A percentile compares a stretch with the other conserved stretches of the same genome.
Evolutionary conservation across 2,329 filamentous ascomycete genomes (phyloP).

Genomic region (Paecilomyces sp.): DNA sequence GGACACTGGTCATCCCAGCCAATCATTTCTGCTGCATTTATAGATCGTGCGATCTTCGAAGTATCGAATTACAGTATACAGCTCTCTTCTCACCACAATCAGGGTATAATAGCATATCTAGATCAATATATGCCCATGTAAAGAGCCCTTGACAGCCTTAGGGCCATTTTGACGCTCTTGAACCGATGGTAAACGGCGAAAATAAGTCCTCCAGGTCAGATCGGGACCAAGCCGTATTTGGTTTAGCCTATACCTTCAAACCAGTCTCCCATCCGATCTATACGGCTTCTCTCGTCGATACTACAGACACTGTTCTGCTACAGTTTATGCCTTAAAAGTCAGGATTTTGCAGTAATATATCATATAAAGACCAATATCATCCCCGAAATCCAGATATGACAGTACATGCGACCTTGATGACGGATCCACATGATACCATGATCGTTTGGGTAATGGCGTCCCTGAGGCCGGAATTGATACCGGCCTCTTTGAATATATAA

Average conservation of each 20-base stretch:
- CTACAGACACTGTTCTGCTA: background rate
- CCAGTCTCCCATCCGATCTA: conserved; percentile 16
- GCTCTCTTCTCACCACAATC: background rate
- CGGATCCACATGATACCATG: conserved; percentile 17
- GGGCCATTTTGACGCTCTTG: background rate
- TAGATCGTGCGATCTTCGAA: background rate
- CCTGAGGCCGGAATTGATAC: conserved; percentile 40
- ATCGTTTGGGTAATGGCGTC: conserved; percentile 31
- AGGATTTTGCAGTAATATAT: background rate
- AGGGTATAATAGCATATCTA: background rate
- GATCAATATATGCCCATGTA: background rate
- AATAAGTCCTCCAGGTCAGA: background rate
- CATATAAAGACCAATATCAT: background rate
- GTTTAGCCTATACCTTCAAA: conserved; percentile 24
- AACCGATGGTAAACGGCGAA: background rate
- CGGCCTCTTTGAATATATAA: conserved; percentile 40
- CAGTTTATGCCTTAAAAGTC: background rate
- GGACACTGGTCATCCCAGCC: conserved; percentile 3
- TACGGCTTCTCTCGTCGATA: conserved; percentile 7
- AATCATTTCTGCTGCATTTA: conserved; percentile 11
- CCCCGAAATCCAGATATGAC: conserved; percentile 1
- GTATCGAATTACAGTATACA: background rate
- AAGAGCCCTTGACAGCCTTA: background rate
- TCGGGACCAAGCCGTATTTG: conserved; percentile 7
- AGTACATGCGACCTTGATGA: conserved; percentile 9